phyloP scores from a whole-genome alignment of 768 basidiomycete genomes.

The Russula earlei region DNA sequence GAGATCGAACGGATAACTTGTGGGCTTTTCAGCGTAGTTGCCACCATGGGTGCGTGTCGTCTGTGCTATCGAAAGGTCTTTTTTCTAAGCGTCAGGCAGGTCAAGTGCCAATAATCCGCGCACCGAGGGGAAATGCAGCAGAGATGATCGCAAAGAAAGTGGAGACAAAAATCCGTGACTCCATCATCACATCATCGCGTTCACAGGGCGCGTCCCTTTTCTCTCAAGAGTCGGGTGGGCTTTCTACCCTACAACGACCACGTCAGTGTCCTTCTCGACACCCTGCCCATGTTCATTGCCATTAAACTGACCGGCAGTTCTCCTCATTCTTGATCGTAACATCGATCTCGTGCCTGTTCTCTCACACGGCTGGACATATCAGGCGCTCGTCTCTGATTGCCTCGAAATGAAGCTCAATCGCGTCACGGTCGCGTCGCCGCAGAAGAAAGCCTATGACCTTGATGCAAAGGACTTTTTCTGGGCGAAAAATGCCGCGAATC shows the following conservation, averaged over 20 bases:
- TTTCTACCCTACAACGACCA: slow-evolving; percentile 82
- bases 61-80: not conserved
- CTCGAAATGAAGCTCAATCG: slow-evolving; percentile 95
- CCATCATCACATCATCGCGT: slow-evolving; percentile 60
- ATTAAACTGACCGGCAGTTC: slow-evolving; percentile 41
- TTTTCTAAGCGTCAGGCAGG: slow-evolving; percentile 35
- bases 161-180: slow-evolving; percentile 85
- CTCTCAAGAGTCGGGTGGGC: slow-evolving; percentile 68
- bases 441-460: slow-evolving; percentile 86
- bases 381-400: slow-evolving; percentile 95
- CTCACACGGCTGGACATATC: slow-evolving; percentile 98
- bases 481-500: slow-evolving; percentile 91
- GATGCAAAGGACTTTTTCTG: slow-evolving; percentile 99
- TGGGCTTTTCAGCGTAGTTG: slow-evolving; percentile 87
- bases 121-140: slow-evolving; percentile 92
- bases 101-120: slow-evolving; percentile 89
- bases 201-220: slow-evolving; percentile 58
- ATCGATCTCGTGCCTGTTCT: slow-evolving; percentile 89
- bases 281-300: not conserved
- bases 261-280: slow-evolving; percentile 38
- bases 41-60: slow-evolving; percentile 59
- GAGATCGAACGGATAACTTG: slow-evolving; percentile 88
- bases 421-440: slow-evolving; percentile 69
- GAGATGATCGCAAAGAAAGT: slow-evolving; percentile 99
- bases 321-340: slow-evolving; percentile 91